Evolutionary conservation across 805 yeast genomes (phyloP), one percentile per base, ranked within the genome.

Genomic region (Candida fluviatilis): DNA sequence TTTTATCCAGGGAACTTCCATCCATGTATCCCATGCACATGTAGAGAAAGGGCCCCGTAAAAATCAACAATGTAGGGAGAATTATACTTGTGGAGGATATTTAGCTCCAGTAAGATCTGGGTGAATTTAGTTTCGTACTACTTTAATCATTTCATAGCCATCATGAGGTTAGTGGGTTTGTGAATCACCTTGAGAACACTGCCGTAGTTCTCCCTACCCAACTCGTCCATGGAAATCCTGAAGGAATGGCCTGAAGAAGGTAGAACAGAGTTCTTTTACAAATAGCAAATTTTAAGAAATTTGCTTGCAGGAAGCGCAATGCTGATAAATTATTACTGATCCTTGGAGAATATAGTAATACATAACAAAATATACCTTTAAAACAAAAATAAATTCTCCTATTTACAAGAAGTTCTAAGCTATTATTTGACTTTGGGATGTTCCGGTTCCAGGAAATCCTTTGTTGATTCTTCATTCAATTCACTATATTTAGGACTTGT

Each of bases 21-120:
- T 88, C 95, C 99, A 91, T 91, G 59, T 81, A 87, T 64, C 93
- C 99, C 76, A 91, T 91, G 64, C 98, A 93, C 87, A 91, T 88
- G 64, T 90, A 93, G 18, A 91, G 93, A 93, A 55, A 91, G 93
- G 1, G 99, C 99, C 31, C 99, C 99, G 55, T 86, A 93, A 53
- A 93, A 93, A 52, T 91, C 97, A 29, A 93, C 96, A 56, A 93
- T 90, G 58, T 79, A 87, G 2, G 93, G 95, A 12, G 95, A 82
- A 47, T 78, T 77, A 64, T 98, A 93, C 52, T 84, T 85, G 64
- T 93, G 98, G 47, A 93, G 72, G 37, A 93, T 84, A 52, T 93
- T 98, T 44, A 93, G 69, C 60, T 93, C 99, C 98, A 93, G 93
- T 51, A 93, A 68, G 47, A 93, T 93, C 55, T 93, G 98, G 43